Conservation (phyloP, 805 yeast species). For the Kazachstania kunashirensis region DNA sequence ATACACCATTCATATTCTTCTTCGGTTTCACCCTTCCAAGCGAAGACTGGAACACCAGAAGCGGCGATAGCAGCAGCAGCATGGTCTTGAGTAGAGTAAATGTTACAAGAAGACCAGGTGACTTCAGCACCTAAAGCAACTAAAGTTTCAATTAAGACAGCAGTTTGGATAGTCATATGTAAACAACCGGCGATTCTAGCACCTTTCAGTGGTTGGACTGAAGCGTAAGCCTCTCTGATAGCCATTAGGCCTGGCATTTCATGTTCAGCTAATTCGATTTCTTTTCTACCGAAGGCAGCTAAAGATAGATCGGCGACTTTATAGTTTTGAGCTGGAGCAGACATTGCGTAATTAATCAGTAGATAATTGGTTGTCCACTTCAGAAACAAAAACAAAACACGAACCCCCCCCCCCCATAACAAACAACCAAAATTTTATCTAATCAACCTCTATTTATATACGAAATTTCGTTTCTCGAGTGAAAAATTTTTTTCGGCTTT, state of each 20-base stretch:
- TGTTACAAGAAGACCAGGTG: conserved; percentile 99
- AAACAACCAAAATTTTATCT: too few species aligned
- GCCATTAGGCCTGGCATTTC: conserved; percentile 99
- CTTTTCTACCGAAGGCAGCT: conserved; percentile 99
- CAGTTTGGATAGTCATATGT: conserved; percentile 99
- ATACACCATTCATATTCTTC: conserved; percentile 99
- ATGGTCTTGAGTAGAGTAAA: conserved; percentile 98
- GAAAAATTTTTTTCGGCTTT: too few species aligned
- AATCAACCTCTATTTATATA: too few species aligned
- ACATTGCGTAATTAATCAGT: too few species aligned
- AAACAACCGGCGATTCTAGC: conserved; percentile 98
- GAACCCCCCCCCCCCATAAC: too few species aligned
- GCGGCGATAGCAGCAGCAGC: conserved; percentile 99
- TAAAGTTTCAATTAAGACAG: conserved; percentile 95
- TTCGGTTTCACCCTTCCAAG: conserved; percentile 99
- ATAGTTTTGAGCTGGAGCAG: conserved; percentile 62
- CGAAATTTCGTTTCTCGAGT: too few species aligned
- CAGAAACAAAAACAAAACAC: too few species aligned
- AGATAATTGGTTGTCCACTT: too few species aligned
- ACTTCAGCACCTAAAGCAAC: conserved; percentile 98
- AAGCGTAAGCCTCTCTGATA: conserved; percentile 88
- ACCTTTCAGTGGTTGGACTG: conserved; percentile 90
- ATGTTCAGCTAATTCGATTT: conserved; percentile 96
- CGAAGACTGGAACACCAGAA: conserved; percentile 96
- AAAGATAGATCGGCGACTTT: conserved; percentile 96